Evolutionary conservation across 2,329 filamentous ascomycete genomes (phyloP), one percentile per base, ranked within the genome.

Genomic region (Alternaria rosae): DNA sequence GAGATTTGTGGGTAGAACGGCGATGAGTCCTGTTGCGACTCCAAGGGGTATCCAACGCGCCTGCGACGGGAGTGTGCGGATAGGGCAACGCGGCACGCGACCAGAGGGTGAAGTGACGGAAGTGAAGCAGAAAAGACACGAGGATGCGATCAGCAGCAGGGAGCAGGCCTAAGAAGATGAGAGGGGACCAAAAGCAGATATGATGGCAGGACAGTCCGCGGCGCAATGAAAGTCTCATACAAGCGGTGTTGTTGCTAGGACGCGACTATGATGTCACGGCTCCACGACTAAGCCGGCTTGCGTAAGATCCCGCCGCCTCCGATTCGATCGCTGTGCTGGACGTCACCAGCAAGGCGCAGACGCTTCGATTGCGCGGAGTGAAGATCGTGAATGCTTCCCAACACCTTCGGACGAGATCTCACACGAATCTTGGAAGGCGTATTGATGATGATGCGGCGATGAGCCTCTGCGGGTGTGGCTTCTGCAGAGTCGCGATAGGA

Each of bases 211-310:
- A n/a, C 20, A 21, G 30, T 26, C 17, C n/a, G 44, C 28, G 35
- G 35, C 38, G 57, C 52, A 42, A 41, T 20, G 21, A 44, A 65
- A 59, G 58, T 60, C 61, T 64, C 60, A 43, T 47, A 38, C 41
- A 60, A 51, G 28, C 51, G 26, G 44, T 64, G 55, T 45, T 62
- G 55, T 45, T 51, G 58, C 44, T 43, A 55, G 54, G 35, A 59
- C 52, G 54, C 44, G 50, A 23, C 57, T 50, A 65, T 65, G 64
- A 66, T 68, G 62, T 64, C 62, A 66, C 42, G 13, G n/a, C 15
- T 58, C 55, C 23, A 53, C 26, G 30, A 48, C 57, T 54, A 58
- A 32, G 52, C 54, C 59, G 38, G 56, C 44, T 55, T 67, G 20
- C 32, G 54, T 54, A 55, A 64, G 60, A 51, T 60, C 28, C 57